Evolutionary conservation across 2,329 filamentous ascomycete species (phyloP).

Genomic region (Hirsutella rhossiliensis): DNA sequence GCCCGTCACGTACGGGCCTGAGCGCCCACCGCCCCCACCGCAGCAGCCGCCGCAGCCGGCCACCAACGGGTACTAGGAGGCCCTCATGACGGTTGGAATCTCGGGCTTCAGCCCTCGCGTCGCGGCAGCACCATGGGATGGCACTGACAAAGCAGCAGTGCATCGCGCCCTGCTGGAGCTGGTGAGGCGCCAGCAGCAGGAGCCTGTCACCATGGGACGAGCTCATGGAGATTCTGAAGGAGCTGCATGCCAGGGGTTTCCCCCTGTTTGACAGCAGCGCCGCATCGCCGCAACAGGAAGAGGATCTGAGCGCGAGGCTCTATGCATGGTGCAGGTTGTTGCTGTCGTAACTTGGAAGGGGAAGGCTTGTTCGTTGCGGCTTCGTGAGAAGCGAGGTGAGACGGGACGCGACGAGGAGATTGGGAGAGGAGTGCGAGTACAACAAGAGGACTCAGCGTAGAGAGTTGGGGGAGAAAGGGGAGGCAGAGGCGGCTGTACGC

Average conservation of each 20-base stretch:
- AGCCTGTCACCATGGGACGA: neutral
- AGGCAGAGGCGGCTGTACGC: too few species aligned
- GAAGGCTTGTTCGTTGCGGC: too few species aligned
- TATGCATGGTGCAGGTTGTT: too few species aligned
- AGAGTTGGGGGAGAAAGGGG: too few species aligned
- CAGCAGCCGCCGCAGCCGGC: conserved; percentile 9
- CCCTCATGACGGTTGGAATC: conserved; percentile 6
- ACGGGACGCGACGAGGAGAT: too few species aligned
- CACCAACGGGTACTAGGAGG: conserved; percentile 32
- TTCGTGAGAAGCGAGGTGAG: too few species aligned
- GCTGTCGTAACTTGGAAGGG: too few species aligned
- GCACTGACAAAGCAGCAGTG: neutral
- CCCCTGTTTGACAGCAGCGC: too few species aligned
- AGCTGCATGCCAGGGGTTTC: neutral
- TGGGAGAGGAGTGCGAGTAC: too few species aligned
- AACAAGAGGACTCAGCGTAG: too few species aligned
- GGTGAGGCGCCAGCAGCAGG: neutral
- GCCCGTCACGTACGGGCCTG: conserved; percentile 33
- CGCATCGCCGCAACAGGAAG: too few species aligned
- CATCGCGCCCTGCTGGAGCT: neutral
- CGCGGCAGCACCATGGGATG: neutral
- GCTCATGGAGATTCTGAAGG: neutral
- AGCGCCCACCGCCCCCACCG: conserved; percentile 30
- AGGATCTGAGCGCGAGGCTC: too few species aligned
- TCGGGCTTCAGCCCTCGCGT: neutral